Base-by-base conservation (phyloP, 2,329 filamentous ascomycete species). In the Orbilia blumenaviensis region DNA sequence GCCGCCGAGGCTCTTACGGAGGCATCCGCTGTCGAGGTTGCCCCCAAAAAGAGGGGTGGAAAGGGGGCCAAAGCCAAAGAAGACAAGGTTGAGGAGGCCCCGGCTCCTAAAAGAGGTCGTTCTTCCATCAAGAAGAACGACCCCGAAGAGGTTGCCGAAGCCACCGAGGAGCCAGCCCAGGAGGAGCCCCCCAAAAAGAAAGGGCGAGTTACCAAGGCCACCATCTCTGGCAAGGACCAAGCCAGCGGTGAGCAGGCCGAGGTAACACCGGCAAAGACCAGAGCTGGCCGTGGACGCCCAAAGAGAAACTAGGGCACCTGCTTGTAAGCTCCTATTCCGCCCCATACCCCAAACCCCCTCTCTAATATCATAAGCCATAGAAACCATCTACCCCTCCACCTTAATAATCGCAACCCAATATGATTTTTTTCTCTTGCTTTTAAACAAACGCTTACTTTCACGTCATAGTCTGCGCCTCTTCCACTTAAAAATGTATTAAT, bases 171-270 rank as follows among this genome's bases (percentile, higher is more conserved):
- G 58, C n/a, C n/a, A n/a, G 12, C 29, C 8, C 29, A 44, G 14
- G 64, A 69, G 38, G 72, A 68, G 18, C 64, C 58, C 12, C 72
- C 64, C 23, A 69, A 68, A 16, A 76, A 76, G 42, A 64, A 29
- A 27, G 42, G 58, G 14, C 64, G 64, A 8, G 56, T 42, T 34
- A 42, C 63, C 25, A 76, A 69, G 58, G 58, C 64, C 14, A 69
- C 72, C 18, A 69, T 69, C 12, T 46, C 64, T 10, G 72, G 64
- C 21, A 69, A 64, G 21, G 58, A 69, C 41, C 41, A 64, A 42
- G 64, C 6, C 16, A 42, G 46, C 3, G 50, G 42, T 7, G 50
- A 76, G 23, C 60, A 68, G 16, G 32, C 54, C 9, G 72, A 76
- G 18, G 25, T 58, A 10, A 32, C 72, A 16, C 9, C 71, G 9